These are phyloP conservation scores for Cystoisospora suis DNA, from an alignment of 169 alveolate species.

Conservation along the genomic window DNA sequence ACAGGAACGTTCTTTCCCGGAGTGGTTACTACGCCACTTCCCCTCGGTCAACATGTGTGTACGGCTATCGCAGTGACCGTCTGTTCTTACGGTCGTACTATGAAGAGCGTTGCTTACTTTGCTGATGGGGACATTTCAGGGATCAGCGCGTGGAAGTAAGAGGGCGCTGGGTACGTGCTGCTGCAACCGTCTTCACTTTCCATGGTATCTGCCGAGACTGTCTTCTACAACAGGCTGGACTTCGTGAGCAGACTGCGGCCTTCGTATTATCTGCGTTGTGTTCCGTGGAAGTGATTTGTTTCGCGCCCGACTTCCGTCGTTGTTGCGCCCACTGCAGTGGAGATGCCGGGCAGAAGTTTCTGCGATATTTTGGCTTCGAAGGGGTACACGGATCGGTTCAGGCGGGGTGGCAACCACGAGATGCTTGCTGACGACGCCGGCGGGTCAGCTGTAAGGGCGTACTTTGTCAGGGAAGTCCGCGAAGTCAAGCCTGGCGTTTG, in stretches of 20 bases:
- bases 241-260: too few species aligned
- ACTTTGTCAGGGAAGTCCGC: conserved; percentile 6
- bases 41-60: not conserved
- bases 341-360: not conserved
- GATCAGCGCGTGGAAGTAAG: too few species aligned
- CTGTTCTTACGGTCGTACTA: too few species aligned
- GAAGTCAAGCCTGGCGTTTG: not conserved
- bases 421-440: not conserved
- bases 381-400: not conserved
- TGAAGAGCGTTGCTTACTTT: too few species aligned
- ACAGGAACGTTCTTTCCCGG: not conserved
- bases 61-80: not conserved
- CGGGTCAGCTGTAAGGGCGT: not conserved
- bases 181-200: too few species aligned
- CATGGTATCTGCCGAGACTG: too few species aligned
- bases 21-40: not conserved
- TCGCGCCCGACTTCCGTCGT: not conserved
- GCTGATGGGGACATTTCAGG: too few species aligned
- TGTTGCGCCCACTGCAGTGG: not conserved
- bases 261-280: not conserved
- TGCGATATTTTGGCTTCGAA: not conserved
- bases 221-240: not conserved
- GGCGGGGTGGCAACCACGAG: not conserved
- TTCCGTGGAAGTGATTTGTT: not conserved
- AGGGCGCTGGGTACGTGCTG: too few species aligned